These are phyloP conservation scores for Wickerhamomyces hampshirensis DNA, from an alignment of 805 yeast species.

Conservation along the genomic window DNA sequence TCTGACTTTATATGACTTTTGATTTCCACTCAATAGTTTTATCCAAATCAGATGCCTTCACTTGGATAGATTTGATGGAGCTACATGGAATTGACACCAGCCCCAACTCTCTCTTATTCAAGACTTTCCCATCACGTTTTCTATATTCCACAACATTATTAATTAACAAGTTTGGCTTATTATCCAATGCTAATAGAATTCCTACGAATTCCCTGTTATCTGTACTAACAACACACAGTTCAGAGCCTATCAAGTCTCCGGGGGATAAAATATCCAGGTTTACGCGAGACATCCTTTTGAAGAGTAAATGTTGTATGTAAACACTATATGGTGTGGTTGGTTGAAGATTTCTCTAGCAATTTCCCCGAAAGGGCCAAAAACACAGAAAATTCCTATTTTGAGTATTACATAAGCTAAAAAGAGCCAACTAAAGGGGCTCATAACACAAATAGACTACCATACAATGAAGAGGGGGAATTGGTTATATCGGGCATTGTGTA, in stretches of 20 bases:
- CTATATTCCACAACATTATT: conserved; percentile 17
- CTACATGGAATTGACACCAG: conserved; percentile 21
- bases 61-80: conserved; percentile 13
- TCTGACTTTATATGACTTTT: conserved; percentile 8
- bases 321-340: not conserved
- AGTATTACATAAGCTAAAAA: no score
- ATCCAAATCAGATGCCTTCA: conserved; percentile 14
- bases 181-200: conserved; percentile 22
- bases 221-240: conserved; percentile 10
- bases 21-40: conserved; percentile 16
- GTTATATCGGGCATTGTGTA: no score
- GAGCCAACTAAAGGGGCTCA: no score
- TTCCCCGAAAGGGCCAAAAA: no score
- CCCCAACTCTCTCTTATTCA: conserved; percentile 14
- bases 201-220: conserved; percentile 20
- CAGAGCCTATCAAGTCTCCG: conserved; percentile 19
- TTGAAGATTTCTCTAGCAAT: not conserved
- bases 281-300: not conserved
- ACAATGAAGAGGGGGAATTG: no score
- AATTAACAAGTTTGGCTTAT: conserved; percentile 22
- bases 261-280: conserved; percentile 7
- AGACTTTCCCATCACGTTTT: not conserved
- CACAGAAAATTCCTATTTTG: no score
- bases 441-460: no score
- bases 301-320: not conserved